Evolutionary conservation across 768 basidiomycete genomes (phyloP).

Genomic region (Ramaria sp.): DNA sequence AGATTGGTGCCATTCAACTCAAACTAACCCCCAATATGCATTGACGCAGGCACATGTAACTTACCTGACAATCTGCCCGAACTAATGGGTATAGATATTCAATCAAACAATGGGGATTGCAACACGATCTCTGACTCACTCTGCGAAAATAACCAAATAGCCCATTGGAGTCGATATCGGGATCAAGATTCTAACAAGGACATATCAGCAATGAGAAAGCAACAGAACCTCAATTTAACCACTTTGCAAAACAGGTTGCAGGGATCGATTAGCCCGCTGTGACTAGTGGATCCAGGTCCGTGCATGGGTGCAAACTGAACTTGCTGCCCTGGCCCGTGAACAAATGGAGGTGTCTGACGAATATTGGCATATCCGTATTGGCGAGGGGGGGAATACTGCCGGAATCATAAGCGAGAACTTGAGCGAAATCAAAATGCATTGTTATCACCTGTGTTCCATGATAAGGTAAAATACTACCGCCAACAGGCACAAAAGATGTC

Average conservation of each 20-base stretch:
- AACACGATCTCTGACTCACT: constrained; percentile 29
- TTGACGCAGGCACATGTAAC: not conserved
- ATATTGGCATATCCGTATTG: constrained; percentile 29
- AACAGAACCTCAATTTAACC: not conserved
- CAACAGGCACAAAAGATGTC: constrained; percentile 66
- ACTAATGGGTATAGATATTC: constrained; percentile 32
- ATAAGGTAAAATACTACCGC: constrained; percentile 53
- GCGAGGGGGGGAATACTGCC: constrained; percentile 63
- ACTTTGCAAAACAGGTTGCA: constrained; percentile 89
- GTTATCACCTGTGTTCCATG: constrained; percentile 32
- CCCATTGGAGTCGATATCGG: constrained; percentile 75
- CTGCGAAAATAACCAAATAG: constrained; percentile 75
- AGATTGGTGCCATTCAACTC: not conserved
- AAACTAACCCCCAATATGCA: not conserved
- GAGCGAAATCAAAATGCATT: not conserved
- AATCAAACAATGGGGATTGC: not conserved
- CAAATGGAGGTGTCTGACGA: constrained; percentile 40
- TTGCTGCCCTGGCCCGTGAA: constrained; percentile 85
- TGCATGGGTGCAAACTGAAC: constrained; percentile 67
- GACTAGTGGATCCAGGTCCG: constrained; percentile 73
- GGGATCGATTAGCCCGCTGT: constrained; percentile 82
- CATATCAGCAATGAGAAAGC: not conserved
- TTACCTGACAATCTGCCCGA: constrained; percentile 83
- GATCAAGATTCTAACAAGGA: constrained; percentile 61
- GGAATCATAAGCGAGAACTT: constrained; percentile 2